Percentiles rank a stretch among this genome's conserved stretches.
phyloP scores from a whole-genome alignment of 2,329 filamentous ascomycete species.

The Hypoxylon rubiginosum region DNA sequence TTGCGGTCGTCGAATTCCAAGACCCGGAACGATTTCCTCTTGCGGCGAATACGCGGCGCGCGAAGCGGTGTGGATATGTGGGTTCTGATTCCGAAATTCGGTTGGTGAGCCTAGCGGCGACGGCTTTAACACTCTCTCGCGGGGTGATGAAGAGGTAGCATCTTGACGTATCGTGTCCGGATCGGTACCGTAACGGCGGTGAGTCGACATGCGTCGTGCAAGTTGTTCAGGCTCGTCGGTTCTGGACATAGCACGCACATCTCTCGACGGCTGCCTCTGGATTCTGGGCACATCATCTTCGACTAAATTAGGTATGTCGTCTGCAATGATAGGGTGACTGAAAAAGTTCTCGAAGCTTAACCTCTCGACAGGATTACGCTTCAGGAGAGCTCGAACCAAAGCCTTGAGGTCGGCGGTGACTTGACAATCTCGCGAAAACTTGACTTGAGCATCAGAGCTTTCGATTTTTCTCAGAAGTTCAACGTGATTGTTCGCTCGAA shows the following conservation, averaged over 20 bases:
- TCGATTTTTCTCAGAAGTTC: slow-evolving; percentile 94
- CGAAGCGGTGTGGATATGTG: slow-evolving; percentile 46
- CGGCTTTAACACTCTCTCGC: slow-evolving; percentile 58
- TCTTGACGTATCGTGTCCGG: slow-evolving; percentile 55
- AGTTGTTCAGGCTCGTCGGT: slow-evolving; percentile 50
- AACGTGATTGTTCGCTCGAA: slow-evolving; percentile 93
- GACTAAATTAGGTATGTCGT: slow-evolving; percentile 83
- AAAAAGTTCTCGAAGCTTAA: slow-evolving; percentile 92
- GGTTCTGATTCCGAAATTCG: slow-evolving; percentile 53
- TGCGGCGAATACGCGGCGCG: slow-evolving; percentile 58
- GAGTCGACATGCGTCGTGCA: slow-evolving; percentile 55
- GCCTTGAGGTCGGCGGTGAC: slow-evolving; percentile 83
- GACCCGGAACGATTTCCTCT: slow-evolving; percentile 62
- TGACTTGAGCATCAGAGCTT: slow-evolving; percentile 85
- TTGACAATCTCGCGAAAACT: slow-evolving; percentile 79
- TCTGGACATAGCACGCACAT: slow-evolving; percentile 51
- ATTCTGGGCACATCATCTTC: slow-evolving; percentile 76
- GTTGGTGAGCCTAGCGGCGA: slow-evolving; percentile 61
- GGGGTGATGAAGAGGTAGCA: slow-evolving; percentile 56
- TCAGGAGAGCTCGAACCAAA: slow-evolving; percentile 84
- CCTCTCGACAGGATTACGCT: slow-evolving; percentile 86
- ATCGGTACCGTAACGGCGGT: slow-evolving; percentile 57
- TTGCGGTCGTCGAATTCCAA: slow-evolving; percentile 65
- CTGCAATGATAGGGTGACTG: slow-evolving; percentile 76
- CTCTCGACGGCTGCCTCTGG: slow-evolving; percentile 52